A percentile compares a stretch with the other conserved stretches of the same genome.
Evolutionary conservation across 345 rosid genomes (phyloP).

Genomic region (Boechera divaricarpa): DNA sequence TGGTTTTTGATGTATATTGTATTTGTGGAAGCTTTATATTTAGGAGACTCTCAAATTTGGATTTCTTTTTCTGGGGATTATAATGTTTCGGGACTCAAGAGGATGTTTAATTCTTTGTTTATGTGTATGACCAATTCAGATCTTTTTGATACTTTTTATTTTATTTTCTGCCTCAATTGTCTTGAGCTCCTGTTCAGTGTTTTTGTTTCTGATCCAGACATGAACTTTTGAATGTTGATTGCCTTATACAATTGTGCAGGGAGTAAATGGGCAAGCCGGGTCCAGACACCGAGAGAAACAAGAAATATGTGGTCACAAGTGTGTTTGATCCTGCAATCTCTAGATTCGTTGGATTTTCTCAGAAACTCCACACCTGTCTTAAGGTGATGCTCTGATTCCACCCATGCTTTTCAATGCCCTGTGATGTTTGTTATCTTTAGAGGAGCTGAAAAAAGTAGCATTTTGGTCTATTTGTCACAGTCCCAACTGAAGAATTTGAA

Average conservation of each 20-base stretch:
- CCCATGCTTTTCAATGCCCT: background rate
- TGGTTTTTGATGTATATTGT: conserved; percentile 9
- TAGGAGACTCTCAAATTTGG: too few relatives aligned
- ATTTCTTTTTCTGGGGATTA: too few relatives aligned
- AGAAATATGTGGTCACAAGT: conserved; percentile 44
- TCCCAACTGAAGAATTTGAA: conserved; percentile 58
- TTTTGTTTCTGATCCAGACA: conserved; percentile 23
- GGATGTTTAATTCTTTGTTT: too few relatives aligned
- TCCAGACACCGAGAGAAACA: conserved; percentile 41
- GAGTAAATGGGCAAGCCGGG: conserved; percentile 44
- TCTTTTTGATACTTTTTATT: too few relatives aligned
- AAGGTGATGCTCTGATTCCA: conserved; percentile 51
- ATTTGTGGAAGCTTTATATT: background rate
- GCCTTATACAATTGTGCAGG: conserved; percentile 12
- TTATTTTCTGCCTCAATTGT: background rate
- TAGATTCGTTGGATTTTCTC: conserved; percentile 58
- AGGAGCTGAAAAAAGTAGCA: conserved; percentile 3
- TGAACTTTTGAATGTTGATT: conserved; percentile 3
- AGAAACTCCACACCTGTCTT: conserved; percentile 54
- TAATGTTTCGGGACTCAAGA: too few relatives aligned
- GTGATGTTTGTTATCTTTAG: conserved; percentile 4
- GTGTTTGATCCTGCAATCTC: conserved; percentile 65
- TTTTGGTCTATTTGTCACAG: conserved; percentile 47
- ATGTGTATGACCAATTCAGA: too few relatives aligned
- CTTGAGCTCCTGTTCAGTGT: conserved; percentile 17